Evolutionary conservation across 192 early-diverging fungal species (phyloP), one percentile per base, ranked within the genome.

Genomic region (Umbelopsis sp.): DNA sequence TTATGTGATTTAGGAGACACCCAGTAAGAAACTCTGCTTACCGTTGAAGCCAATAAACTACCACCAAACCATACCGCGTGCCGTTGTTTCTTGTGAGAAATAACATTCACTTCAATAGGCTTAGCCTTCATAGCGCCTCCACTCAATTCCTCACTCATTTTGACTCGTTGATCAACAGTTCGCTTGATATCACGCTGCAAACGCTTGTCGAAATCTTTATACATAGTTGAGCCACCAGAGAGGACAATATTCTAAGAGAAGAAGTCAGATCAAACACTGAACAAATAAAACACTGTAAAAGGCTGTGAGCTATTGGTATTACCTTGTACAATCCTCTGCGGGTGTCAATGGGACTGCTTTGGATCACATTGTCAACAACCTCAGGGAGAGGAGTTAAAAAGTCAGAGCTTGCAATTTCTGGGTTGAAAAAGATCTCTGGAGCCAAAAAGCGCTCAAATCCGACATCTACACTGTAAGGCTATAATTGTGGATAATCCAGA

Each of bases 21-120:
- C 66, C 36, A 25, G 8, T 31, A 25, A 32, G 25, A 70, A 71
- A 71, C 9, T 21, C 22, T 45, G n/a, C 79, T 73, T 87, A 96
- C 93, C 44, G 94, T 97, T 73, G 90, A 91, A 31, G 94, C 95
- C 78, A 99, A 84, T 72, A 97, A 85, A 82, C 94, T 96, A 69
- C 96, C 97, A 72, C 97, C 97, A 78, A 93, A 98, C 97, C 97
- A 99, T 22, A 99, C 97, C n/a, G 97, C 97, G 74, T 99, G 93
- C 51, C 97, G 89, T 80, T 99, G 97, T 82, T 94, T 96, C 89
- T 96, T 96, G 89, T 99, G 96, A n/a, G 91, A 89, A 36, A 99
- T 86, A 45, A 99, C 97, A 73, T 96, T 97, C 52, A 99, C 97
- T 32, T 98, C 96, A 76, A 99, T 94, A 32, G 90, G 88, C 51